Evolutionary conservation across 306 rosid species (phyloP), one percentile per base, ranked within the genome.

Genomic region (Cercis canadensis): DNA sequence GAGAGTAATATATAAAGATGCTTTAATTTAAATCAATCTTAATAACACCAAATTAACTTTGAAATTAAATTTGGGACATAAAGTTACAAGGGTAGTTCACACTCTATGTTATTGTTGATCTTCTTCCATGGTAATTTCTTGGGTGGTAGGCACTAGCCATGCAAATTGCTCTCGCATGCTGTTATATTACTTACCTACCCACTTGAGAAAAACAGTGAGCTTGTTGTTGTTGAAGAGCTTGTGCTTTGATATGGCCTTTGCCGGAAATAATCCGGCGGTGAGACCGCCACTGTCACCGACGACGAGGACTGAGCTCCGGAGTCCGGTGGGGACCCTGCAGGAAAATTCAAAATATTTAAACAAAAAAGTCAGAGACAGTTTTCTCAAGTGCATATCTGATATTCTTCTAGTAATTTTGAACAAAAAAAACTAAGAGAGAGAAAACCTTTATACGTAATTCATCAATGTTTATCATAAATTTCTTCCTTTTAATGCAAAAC

Each of bases 201-300:
- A 73, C 83, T 86, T 40, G 92, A 84, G 93, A 87, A 87, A 85
- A 85, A 90, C 73, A 85, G 74, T 70, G 92, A 88, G 84, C 84
- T 80, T 62, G 89, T 81, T 41, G 87, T 85, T 34, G 81, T 76
- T 39, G 95, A 85, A 4, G 91, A 85, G 33, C 87, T 78, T 11
- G 75, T 40, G 6, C 80, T 73, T 33, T 85, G 92, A 44, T 83
- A 88, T 0, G 92, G 63, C 63, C 87, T 82, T 62, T 84, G 96
- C 83, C 84, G 74, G 70, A 90, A 87, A 69, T 90, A 81, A 58
- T 90, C 96, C 40, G 94, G 88, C 3, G 98, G 97, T 1, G 98
- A 90, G 53, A 87, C 75, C 0, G 96, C 97, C 73, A 93, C 92
- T 0, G 98, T 93, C 79, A 90, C 97, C 5, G 94, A 86, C 0